Evolutionary conservation across 768 basidiomycete genomes (phyloP), one percentile per base, ranked within the genome.

Genomic region (Phlegmacium glaucopus): DNA sequence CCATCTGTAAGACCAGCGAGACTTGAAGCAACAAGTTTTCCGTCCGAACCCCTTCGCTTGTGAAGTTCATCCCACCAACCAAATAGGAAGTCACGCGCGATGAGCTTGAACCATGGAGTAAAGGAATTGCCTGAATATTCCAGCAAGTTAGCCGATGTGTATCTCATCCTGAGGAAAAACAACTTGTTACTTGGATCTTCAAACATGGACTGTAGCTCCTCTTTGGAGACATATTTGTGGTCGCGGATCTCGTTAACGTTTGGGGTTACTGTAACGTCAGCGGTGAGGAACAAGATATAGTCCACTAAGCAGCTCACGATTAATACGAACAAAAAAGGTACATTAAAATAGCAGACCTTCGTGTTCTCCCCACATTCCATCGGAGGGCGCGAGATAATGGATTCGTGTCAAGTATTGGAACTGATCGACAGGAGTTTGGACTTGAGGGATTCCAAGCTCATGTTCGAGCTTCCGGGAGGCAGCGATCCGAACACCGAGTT

Each of bases 51-150:
- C 61, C 72, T 80, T 30, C 88, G 82, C 45, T 70, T 71, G 52
- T 87, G 60, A 36, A 99, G 81, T 51, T 88, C 85, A 60, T 96
- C 93, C 96, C 96, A 99, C 96, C 96, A 99, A 17, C 90, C 91
- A 62, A 94, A 98, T 36, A 99, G 76, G 68, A 95, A 95, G 64
- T 97, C 93, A 4, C 94, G 82, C 2, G 93, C 94, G 60, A 99
- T 98, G 25, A 98, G 83, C 66, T 94, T 91, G 82, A 99, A 99
- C 96, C 96, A 99, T 0, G 96, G 96, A 6, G 96, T 99, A 67
- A 99, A 99, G 2, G 79, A 80, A 64, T 90, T 90, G 47, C 68
- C 92, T 95, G 58, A 39, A 39, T n/a, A 47, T 32, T 11, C 16
- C 6, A 22, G 30, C 10, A 41, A 34, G 25, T 10, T n/a, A 13